phyloP scores from a whole-genome alignment of 2,329 filamentous ascomycete genomes.

The Aspergillus sp. region DNA sequence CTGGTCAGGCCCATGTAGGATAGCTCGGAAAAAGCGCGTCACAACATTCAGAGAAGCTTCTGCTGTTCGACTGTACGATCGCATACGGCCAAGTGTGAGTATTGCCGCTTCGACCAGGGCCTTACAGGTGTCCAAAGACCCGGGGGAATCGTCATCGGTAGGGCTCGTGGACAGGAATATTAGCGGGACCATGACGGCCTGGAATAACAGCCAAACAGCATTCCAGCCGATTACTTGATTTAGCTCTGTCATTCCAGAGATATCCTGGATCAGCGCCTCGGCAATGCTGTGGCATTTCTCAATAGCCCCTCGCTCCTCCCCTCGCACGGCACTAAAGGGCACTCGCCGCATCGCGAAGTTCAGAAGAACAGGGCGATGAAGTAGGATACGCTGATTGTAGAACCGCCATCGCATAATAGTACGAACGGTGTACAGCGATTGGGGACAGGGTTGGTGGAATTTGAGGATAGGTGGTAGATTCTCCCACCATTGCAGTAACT shows the following conservation, averaged over 20 bases:
- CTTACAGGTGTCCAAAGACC: background rate
- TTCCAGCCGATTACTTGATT: conserved; percentile 77
- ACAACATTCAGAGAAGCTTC: background rate
- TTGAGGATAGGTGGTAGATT: conserved; percentile 65
- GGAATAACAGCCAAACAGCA: conserved; percentile 75
- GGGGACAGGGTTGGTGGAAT: conserved; percentile 64
- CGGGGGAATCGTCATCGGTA: background rate
- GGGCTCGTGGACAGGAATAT: background rate
- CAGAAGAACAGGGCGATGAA: conserved; percentile 69
- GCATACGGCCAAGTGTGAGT: background rate
- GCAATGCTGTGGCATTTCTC: conserved; percentile 68
- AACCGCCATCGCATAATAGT: conserved; percentile 79
- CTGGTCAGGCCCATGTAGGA: too few species aligned
- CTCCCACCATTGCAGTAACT: conserved; percentile 69
- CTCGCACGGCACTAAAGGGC: conserved; percentile 47
- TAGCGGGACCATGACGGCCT: conserved; percentile 74
- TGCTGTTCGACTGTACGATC: background rate
- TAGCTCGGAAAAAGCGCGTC: background rate
- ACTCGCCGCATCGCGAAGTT: conserved; percentile 57
- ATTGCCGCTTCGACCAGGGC: background rate
- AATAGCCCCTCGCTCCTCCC: conserved; percentile 65
- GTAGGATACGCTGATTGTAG: conserved; percentile 71
- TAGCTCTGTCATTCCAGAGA: conserved; percentile 63
- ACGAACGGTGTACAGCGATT: conserved; percentile 66
- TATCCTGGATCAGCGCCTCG: conserved; percentile 67